These are phyloP conservation scores for Akanthomyces dipterigenus DNA, from an alignment of 2,329 filamentous ascomycete species.

Conservation along the genomic window DNA sequence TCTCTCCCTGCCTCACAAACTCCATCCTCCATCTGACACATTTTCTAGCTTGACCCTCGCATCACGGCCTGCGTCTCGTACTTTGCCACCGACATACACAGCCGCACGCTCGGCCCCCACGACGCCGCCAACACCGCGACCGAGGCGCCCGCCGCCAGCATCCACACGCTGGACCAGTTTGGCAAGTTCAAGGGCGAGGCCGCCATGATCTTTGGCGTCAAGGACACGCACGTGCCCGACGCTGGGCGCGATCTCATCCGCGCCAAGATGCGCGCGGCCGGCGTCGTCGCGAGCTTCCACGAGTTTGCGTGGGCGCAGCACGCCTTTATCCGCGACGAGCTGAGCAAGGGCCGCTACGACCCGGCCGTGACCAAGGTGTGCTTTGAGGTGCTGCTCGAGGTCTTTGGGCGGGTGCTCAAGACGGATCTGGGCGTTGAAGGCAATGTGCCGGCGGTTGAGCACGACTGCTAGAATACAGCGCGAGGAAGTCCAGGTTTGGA, in stretches of 20 bases:
- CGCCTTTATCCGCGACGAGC: constrained; percentile 88
- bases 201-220: constrained; percentile 85
- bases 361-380: constrained; percentile 80
- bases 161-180: constrained; percentile 48
- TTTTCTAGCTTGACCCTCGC: constrained; percentile 58
- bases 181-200: constrained; percentile 73
- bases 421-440: constrained; percentile 69
- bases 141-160: constrained; percentile 28
- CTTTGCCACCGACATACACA: constrained; percentile 90
- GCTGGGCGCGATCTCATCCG: constrained; percentile 78
- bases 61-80: constrained; percentile 75
- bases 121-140: constrained; percentile 39
- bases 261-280: constrained; percentile 69
- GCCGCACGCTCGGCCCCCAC: constrained; percentile 62
- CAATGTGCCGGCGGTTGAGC: constrained; percentile 56
- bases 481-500: too few species aligned
- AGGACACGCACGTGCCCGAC: constrained; percentile 83
- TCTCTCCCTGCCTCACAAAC: background rate
- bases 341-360: constrained; percentile 91
- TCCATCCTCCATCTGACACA: background rate
- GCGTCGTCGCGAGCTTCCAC: constrained; percentile 71
- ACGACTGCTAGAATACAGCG: constrained; percentile 53
- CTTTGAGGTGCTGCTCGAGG: constrained; percentile 82
- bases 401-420: constrained; percentile 74
- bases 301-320: constrained; percentile 93